Base-by-base conservation (phyloP, 371 early-diverging fungal species). In the Aphelidium insulamus region DNA sequence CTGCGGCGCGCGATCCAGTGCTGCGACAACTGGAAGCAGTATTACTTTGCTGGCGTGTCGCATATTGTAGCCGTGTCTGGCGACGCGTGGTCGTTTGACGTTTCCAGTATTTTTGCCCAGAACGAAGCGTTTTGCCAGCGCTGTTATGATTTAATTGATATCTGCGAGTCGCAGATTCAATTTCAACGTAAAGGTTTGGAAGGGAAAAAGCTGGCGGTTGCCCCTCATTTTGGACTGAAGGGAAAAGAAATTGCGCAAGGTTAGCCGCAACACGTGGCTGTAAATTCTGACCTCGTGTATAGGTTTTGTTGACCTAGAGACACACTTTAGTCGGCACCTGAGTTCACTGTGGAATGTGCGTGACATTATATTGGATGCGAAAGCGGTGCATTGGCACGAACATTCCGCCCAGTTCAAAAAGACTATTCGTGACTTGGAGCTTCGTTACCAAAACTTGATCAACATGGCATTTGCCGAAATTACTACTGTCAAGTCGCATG, bases 121-220 rank as follows among this genome's bases (percentile, higher is more conserved):
- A 52, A 64, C 20, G 66, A 66, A 43, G 66, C 66, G 3, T 66
- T 64, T 41, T 55, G 61, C 4, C 62, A 62, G 38, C 42, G 66
- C 20, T 66, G 66, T 33, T 43, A 61, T 10, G 63, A 66, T 34
- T 40, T 66, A 22, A 18, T 50, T n/a, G 49, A 64, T 35, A 58
- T 66, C 1, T 66, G 66, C 37, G 66, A 66, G 38, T 57, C 62
- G 8, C 66, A 66, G 43, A 59, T 66, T 28, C 66, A 66, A 40
- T 66, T 66, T 45, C 52, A 62, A 7, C 34, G 66, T 19, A 64
- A 62, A 29, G 22, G 53, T 4, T 36, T 39, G 11, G 60, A 54
- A 2, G 54, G 59, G 3, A 55, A 62, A 18, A 61, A 58, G 33
- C 44, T 52, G 7, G 54, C 59, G 7, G 55, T 66, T 34, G 65